phyloP scores from a whole-genome alignment of 2,329 filamentous ascomycete species.

The Ophiostoma ulmi region DNA sequence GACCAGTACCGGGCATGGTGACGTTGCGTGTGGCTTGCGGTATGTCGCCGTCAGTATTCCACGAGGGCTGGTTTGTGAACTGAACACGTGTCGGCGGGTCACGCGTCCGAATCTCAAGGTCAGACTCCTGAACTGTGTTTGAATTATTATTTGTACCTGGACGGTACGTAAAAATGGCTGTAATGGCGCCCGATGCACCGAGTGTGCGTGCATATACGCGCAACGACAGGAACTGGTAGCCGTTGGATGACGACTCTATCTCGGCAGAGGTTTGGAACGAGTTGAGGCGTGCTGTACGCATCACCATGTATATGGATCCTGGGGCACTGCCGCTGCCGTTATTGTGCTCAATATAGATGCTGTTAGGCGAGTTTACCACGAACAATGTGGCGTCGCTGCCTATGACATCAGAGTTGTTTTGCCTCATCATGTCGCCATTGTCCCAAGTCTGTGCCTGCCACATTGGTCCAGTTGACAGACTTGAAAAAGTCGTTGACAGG shows the following conservation, averaged over 20 bases:
- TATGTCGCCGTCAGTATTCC: slow-evolving; percentile 40
- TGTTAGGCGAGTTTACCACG: neutral
- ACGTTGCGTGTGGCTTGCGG: slow-evolving; percentile 40
- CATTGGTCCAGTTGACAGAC: neutral
- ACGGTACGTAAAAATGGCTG: neutral
- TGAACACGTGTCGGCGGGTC: slow-evolving; percentile 37
- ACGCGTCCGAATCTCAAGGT: neutral
- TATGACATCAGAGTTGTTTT: neutral
- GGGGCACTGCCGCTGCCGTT: neutral
- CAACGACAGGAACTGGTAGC: neutral
- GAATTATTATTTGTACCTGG: neutral
- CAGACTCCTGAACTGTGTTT: neutral
- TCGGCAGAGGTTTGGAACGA: neutral
- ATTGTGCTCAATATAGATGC: neutral
- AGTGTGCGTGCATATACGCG: neutral
- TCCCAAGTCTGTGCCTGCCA: neutral
- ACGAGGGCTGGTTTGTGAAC: slow-evolving; percentile 50
- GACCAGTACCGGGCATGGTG: slow-evolving; percentile 33
- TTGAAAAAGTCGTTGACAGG: neutral
- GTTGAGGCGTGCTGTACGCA: neutral
- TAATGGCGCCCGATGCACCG: neutral
- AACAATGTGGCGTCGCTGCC: neutral
- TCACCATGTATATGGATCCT: neutral
- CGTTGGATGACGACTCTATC: neutral
- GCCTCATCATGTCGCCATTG: neutral